Evolutionary conservation across 176 grass and related monocot species (phyloP), one percentile per base, ranked within the genome.

Genomic region (Triticum turgidum): DNA sequence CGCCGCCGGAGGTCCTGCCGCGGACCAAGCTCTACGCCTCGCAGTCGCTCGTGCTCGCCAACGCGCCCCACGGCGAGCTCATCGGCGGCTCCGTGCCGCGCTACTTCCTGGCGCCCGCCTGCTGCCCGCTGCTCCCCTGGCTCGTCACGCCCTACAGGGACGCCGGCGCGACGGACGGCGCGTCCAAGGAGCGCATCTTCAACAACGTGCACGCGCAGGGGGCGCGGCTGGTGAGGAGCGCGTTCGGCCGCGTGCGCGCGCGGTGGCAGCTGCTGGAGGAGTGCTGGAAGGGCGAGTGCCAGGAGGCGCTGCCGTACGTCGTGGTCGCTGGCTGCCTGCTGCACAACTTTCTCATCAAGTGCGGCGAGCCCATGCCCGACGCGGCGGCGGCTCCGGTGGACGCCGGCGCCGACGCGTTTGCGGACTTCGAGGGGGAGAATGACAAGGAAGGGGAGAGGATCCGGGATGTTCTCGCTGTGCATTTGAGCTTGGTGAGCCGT

Each of bases 41-140:
- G 18, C 90, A 88, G 14, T 27, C 84, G 7, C 32, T 87, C 6
- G 87, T 98, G n/a, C 90, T 95, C 67, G 86, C 83, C 54, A 89
- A 83, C 39, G 91, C 85, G 8, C 87, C 90, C 2, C 86, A 89
- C 0, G 83, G 83, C 39, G 93, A 95, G 93, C 88, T 92, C 39
- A 86, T 86, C 29, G 88, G 93, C 7, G 88, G 90, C 58, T 87
- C 74, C 0, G 86, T 93, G 32, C 93, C 96, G 4, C 85, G 89
- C 59, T 98, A 96, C 83, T 81, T 98, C 49, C 51, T 96, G 18
- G 97, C 93, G 6, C 86, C 88, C 1, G 88, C 90, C 9, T 94
- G 84, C 69, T 98, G 92, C 44, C 94, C 88, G 13, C 92, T 98
- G 79, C 90, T 96, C 70, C 90, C 92, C 52, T 96, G 97, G 97